A percentile compares a stretch with the other conserved stretches of the same genome.
Conservation (phyloP, 179 eudicot species). For the Sideroxylon spinosum region DNA sequence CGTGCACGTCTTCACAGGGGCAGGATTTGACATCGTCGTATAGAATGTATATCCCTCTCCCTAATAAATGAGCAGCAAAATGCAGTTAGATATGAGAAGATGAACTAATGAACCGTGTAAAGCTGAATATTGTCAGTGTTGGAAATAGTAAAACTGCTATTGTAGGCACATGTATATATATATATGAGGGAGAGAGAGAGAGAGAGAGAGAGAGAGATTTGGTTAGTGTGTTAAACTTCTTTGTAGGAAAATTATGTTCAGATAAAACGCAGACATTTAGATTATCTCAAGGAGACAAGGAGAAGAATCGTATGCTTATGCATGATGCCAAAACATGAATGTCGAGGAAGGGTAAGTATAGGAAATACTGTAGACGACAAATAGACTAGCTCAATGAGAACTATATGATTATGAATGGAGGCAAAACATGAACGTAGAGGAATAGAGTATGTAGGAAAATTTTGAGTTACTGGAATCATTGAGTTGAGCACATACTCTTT, state of each 20-base stretch:
- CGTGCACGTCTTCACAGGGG: slow-evolving; percentile 87
- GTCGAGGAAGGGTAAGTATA: not conserved
- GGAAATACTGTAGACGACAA: not conserved
- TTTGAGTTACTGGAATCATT: not conserved
- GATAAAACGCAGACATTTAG: not conserved
- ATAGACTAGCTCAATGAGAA: not conserved
- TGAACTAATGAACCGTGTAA: not conserved
- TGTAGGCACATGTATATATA: too few relatives aligned
- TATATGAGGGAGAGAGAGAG: too few relatives aligned
- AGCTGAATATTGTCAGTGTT: too few relatives aligned
- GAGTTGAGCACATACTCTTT: slow-evolving; percentile 46
- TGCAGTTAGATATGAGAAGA: not conserved
- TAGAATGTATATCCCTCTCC: slow-evolving; percentile 82
- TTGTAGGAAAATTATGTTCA: not conserved
- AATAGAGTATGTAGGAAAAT: not conserved
- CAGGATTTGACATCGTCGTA: slow-evolving; percentile 90
- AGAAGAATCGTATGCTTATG: too few relatives aligned
- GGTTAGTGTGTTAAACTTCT: not conserved
- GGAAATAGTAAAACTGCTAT: too few relatives aligned
- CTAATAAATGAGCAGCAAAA: slow-evolving; percentile 29
- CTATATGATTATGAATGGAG: too few relatives aligned
- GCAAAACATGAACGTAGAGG: too few relatives aligned
- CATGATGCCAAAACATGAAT: too few relatives aligned
- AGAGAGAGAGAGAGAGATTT: too few relatives aligned
- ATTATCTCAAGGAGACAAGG: not conserved